Evolutionary conservation across 129 eudicot genomes (phyloP).

Genomic region (Flaveria robusta): DNA sequence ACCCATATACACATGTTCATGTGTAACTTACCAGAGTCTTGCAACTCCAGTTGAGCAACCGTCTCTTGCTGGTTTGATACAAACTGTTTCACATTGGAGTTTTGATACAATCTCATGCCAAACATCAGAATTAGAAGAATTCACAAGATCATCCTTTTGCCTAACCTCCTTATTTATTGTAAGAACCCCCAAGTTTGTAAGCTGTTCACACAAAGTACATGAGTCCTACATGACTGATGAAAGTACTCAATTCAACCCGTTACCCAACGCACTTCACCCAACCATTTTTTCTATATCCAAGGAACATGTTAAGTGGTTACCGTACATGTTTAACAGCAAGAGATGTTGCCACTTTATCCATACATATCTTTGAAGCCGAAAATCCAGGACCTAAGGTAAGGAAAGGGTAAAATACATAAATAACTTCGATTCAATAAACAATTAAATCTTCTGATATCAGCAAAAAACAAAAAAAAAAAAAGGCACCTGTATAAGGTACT

Average conservation of each 20-base stretch:
- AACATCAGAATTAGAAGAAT: slow-evolving; percentile 34
- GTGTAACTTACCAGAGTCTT: slow-evolving; percentile 61
- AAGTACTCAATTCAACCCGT: not conserved
- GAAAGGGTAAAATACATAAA: slow-evolving; percentile 19
- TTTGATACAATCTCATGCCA: slow-evolving; percentile 77
- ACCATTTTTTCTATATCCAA: slow-evolving; percentile 9
- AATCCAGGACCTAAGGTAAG: slow-evolving; percentile 73
- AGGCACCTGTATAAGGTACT: slow-evolving; percentile 74
- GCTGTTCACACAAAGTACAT: slow-evolving; percentile 43
- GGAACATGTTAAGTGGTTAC: slow-evolving; percentile 23
- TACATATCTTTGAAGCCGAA: slow-evolving; percentile 74
- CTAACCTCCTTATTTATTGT: slow-evolving; percentile 81
- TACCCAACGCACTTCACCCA: not conserved
- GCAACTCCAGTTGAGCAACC: slow-evolving; percentile 98
- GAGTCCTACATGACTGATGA: slow-evolving; percentile 10
- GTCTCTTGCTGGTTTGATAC: slow-evolving; percentile 90
- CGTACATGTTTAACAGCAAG: slow-evolving; percentile 74
- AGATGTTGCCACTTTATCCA: slow-evolving; percentile 96
- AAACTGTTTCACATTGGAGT: slow-evolving; percentile 69
- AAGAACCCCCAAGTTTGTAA: slow-evolving; percentile 65
- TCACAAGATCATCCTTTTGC: slow-evolving; percentile 59
- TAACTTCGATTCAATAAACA: slow-evolving; percentile 14
- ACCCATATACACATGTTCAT: slow-evolving; percentile 1
- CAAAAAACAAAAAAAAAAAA: not conserved
- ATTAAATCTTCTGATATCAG: not conserved